Base-by-base conservation (phyloP, 2,329 filamentous ascomycete species). In the Claviceps humidiphila region DNA sequence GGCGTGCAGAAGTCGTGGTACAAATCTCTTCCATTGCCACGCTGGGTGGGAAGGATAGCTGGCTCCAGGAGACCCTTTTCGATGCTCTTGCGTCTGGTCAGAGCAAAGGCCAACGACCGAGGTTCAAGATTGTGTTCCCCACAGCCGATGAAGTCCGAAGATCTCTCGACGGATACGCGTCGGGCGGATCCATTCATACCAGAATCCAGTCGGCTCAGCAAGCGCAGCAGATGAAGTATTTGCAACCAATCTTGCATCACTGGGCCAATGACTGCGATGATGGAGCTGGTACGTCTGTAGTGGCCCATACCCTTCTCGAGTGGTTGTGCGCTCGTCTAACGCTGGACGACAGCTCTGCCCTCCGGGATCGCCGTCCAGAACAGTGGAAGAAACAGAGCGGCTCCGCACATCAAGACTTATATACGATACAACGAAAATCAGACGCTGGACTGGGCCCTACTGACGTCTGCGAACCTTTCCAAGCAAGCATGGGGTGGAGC, bases 401-500 rank as follows among this genome's bases (percentile, higher is more conserved):
- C 88, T 1, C 89, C 89, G 0, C 89, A 95, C 59, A 86, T 95
- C 63, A 95, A 95, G 65, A 95, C 89, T 0, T 95, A 93, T 61
- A 81, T 90, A 45, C 80, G 86, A 4, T 89, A 76, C 58, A 68
- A 71, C 51, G 58, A 64, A n/a, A 61, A 69, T 17, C 63, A 60
- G 1, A 66, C 68, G 0, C 82, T 94, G 41, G 86, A 93, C 61
- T 95, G 89, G 90, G 88, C 87, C 1, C 73, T 95, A 57, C 65
- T 94, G 2, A 94, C 88, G 0, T 93, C 87, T n/a, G 89, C 89
- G n/a, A 95, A 95, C 59, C 66, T 95, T 2, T 93, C 87, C 1
- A 91, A 84, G 55, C 89, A 95, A 66, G 89, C 89, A 0, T 95
- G 89, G 90, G 89, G 89, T 1, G 81, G 85, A 40, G 72, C 77